Conservation (phyloP, 495 filamentous ascomycete species). For the Bacidia rubella region DNA sequence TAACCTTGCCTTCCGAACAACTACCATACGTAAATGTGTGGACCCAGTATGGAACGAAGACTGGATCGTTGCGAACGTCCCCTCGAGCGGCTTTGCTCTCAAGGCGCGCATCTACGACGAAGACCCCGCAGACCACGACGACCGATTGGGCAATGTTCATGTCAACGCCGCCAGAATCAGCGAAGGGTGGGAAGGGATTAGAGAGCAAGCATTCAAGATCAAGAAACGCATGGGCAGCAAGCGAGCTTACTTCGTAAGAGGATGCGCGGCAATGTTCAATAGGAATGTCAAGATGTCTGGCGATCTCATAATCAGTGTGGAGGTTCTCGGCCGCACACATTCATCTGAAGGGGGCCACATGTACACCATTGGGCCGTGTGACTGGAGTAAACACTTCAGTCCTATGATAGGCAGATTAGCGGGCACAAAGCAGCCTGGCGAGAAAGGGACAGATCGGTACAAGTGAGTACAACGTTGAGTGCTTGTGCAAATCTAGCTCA, state of each 20-base stretch:
- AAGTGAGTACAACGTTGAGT: constrained; percentile 39
- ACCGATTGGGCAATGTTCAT: constrained; percentile 72
- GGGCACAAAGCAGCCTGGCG: constrained; percentile 53
- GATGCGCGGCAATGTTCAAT: constrained; percentile 43
- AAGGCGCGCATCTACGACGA: constrained; percentile 81
- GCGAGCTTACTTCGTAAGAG: constrained; percentile 61
- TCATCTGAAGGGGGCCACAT: constrained; percentile 59
- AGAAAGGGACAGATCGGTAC: constrained; percentile 51
- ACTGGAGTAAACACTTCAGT: constrained; percentile 73
- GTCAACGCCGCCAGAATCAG: constrained; percentile 43
- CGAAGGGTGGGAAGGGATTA: constrained; percentile 54
- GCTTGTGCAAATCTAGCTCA: constrained; percentile 2
- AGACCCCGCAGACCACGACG: constrained; percentile 74
- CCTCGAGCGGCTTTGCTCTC: constrained; percentile 59
- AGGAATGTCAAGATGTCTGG: constrained; percentile 42
- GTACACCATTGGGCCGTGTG: constrained; percentile 64
- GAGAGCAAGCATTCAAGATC: constrained; percentile 51
- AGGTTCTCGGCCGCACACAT: constrained; percentile 58
- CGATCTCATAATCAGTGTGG: constrained; percentile 52
- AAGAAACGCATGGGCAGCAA: constrained; percentile 78
- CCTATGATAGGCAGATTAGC: constrained; percentile 76
- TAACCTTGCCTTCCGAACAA: constrained; percentile 54
- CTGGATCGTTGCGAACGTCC: constrained; percentile 81
- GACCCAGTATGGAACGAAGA: constrained; percentile 71
- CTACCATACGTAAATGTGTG: constrained; percentile 52